Base-by-base conservation (phyloP, 2,329 filamentous ascomycete genomes). In the Xylariales sp. region DNA sequence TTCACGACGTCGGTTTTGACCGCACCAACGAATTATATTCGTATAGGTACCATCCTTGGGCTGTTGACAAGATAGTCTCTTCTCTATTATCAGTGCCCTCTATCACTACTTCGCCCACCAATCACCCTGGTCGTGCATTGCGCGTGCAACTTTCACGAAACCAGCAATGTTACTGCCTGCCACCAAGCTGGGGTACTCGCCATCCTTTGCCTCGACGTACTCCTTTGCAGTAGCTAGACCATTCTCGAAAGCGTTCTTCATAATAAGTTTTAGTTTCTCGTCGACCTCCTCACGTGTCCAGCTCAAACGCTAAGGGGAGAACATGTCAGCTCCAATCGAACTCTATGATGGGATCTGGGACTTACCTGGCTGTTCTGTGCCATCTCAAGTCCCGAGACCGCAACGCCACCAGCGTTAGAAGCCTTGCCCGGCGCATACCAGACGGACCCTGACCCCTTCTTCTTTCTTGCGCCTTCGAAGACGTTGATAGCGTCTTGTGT, bases 371-470 rank as follows among this genome's bases (percentile, higher is more conserved):
- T 91, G 80, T 98, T 97, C 80, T 98, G 93, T 6, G 91, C 90
- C 93, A 98, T 98, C 78, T 98, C 93, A 32, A 98, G 81, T 56
- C 93, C 93, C 3, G 89, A 95, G 29, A 98, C 93, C 43, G 93
- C 93, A 44, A 97, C 93, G 76, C 93, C 93, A 66, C 93, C 93
- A 54, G 88, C 89, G 74, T 97, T 97, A 71, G 91, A 88, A 22
- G 93, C 93, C 80, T 97, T 97, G 55, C 88, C 91, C 38, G 91
- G 91, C 14, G 86, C 93, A 68, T 97, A 97, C 93, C 93, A 98
- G 66, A 95, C 82, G 46, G 87, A 80, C 5, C 70, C 63, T 39
- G 68, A 67, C 51, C 79, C 80, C 73, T 88, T 81, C 63, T 78
- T 78, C 62, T 73, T 80, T 54, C 90, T 79, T 57, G 82, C 73